A percentile compares a stretch with the other conserved stretches of the same genome.
Evolutionary conservation across 108 stramenopile species (phyloP).

Genomic region (Chaetoceros muelleri): DNA sequence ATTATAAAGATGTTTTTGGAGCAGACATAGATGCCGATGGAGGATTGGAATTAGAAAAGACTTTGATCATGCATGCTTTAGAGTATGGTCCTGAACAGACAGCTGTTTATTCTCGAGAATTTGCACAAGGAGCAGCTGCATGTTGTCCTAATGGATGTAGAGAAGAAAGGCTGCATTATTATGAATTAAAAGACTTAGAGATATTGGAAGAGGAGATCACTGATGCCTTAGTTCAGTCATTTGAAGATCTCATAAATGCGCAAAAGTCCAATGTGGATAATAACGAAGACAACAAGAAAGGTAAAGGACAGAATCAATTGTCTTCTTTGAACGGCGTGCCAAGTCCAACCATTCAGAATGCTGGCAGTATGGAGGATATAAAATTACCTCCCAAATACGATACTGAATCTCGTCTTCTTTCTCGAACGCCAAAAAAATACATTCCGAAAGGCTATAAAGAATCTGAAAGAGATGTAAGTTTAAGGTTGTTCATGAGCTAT

Average conservation of each 20-base stretch:
- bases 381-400: too few relatives aligned
- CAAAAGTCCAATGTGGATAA: conserved; percentile 33
- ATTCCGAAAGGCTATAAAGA: too few relatives aligned
- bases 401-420: too few relatives aligned
- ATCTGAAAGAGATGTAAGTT: too few relatives aligned
- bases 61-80: conserved; percentile 31
- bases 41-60: not conserved
- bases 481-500: too few relatives aligned
- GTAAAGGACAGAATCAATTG: too few relatives aligned
- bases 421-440: too few relatives aligned
- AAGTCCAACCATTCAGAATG: too few relatives aligned
- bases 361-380: too few relatives aligned
- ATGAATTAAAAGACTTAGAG: conserved; percentile 39
- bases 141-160: conserved; percentile 74
- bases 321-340: too few relatives aligned
- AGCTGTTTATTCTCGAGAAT: conserved; percentile 73
- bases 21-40: conserved; percentile 14
- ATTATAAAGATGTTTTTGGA: conserved; percentile 20
- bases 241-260: conserved; percentile 36
- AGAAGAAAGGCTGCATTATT: conserved; percentile 18
- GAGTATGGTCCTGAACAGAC: conserved; percentile 77
- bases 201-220: conserved; percentile 47
- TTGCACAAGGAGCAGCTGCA: conserved; percentile 70
- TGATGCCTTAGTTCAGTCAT: conserved; percentile 37
- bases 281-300: too few relatives aligned